Evolutionary conservation across 192 early-diverging fungal genomes (phyloP), one percentile per base, ranked within the genome.

Genomic region (Podila minutissima): DNA sequence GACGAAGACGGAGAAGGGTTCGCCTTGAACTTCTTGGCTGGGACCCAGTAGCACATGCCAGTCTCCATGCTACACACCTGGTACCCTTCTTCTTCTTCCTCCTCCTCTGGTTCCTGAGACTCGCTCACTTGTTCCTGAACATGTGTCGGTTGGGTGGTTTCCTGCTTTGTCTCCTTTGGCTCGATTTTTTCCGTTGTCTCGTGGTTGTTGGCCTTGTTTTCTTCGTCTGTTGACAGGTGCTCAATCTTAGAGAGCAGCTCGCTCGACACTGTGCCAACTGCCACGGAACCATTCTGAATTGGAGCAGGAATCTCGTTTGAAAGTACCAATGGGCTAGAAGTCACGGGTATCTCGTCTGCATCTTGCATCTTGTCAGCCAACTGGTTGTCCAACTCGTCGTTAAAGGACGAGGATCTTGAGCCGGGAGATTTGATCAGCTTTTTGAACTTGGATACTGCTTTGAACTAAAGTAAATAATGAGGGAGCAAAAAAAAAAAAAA

Each of bases 11-110:
- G 29, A 20, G 32, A 35, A n/a, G 61, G 35, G 28, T 22, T 28
- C 5, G 29, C 33, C 20, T 67, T 75, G 28, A 37, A 35, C 62
- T 75, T 71, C 12, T 72, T 79, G 64, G 70, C 50, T n/a, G 77
- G 77, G 19, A 81, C 71, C 77, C 77, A 81, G 50, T 81, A 81
- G 22, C 77, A 81, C 62, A 81, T 28, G 3, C 77, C 77, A 1
- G 66, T 68, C 32, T 69, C 66, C 62, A 73, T 66, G 58, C 73
- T 71, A 24, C 77, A 81, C 41, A 73, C 49, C 29, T 81, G 66
- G 26, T 81, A 81, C 8, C 77, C 77, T 28, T 81, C 77, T 17
- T 11, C 20, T 20, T 53, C 51, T 2, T 55, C 51, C 4, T 55
- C 24, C 3, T 55, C n/a, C 8, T 10, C 24, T 10, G 12, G 8